Evolutionary conservation across 345 rosid genomes (phyloP), one percentile per base, ranked within the genome.

Genomic region (Salix suchowensis): DNA sequence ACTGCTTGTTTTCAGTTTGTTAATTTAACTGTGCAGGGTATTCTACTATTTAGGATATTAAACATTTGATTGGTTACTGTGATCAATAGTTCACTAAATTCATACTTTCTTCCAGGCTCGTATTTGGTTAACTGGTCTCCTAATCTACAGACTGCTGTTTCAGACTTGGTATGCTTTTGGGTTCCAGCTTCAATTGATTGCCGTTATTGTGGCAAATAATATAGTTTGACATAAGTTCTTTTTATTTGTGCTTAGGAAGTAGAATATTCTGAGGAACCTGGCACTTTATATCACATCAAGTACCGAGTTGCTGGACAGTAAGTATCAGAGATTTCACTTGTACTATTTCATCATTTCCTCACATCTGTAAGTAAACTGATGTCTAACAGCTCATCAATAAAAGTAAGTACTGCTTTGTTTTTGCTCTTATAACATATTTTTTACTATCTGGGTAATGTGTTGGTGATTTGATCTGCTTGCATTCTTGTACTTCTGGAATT

Each of bases 121-220:
- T 95, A 95, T 89, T 85, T 95, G 94, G 98, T 95, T 84, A 95
- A 95, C 85, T 95, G 98, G 98, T 95, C 98, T 65, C 98, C 98
- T 46, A 91, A 87, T 84, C 87, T 95, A 78, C 98, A 95, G 88
- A 95, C 98, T 76, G 98, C 98, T 28, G 98, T 95, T 83, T 95
- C 98, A 73, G 98, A 95, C 82, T 84, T 95, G 92, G 98, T 95
- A 84, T 84, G 88, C 61, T 70, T 77, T 73, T 77, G 72, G 78
- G 82, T 78, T 80, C 61, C 24, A 68, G 39, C 54, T 15, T 52
- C 13, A 74, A 68, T 69, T 76, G 40, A 55, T 73, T 50, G 28
- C 71, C 37, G 28, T 37, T 79, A 11, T 50, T 74, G 30, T 62
- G 26, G 30, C 24, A 46, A 44, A 32, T 39, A 21, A 48, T 72